phyloP scores from a whole-genome alignment of 345 rosid species.

The Streptanthus diversifolius region DNA sequence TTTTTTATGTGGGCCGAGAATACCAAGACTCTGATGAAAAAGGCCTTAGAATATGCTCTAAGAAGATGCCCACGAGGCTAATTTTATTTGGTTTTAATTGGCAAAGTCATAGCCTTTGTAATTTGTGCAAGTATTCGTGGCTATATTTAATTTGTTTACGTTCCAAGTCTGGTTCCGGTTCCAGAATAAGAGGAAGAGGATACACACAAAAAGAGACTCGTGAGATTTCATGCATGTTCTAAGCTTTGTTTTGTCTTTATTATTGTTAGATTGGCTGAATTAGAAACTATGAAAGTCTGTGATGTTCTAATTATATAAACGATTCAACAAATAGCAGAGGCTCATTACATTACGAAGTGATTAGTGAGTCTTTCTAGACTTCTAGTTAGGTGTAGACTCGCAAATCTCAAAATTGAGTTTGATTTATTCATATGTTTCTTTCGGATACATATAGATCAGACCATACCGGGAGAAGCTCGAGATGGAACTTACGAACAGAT shows the following conservation, averaged over 20 bases:
- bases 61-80: conserved; percentile 14
- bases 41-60: conserved; percentile 22
- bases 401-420: background rate
- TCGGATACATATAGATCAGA: background rate
- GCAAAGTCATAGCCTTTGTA: background rate
- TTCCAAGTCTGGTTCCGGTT: background rate
- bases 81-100: background rate
- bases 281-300: background rate
- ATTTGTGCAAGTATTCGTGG: background rate
- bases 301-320: background rate
- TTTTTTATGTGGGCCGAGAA: conserved; percentile 6
- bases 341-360: background rate
- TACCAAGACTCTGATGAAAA: background rate
- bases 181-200: background rate
- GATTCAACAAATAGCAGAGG: background rate
- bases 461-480: background rate
- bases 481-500: background rate
- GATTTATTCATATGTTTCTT: background rate
- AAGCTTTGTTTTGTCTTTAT: background rate
- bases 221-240: background rate
- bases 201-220: background rate
- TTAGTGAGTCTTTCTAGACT: background rate
- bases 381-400: background rate
- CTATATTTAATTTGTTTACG: background rate
- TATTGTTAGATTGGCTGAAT: background rate